These are phyloP conservation scores for Venturia carpophila DNA, from an alignment of 2,329 filamentous ascomycete genomes.

Conservation along the genomic window DNA sequence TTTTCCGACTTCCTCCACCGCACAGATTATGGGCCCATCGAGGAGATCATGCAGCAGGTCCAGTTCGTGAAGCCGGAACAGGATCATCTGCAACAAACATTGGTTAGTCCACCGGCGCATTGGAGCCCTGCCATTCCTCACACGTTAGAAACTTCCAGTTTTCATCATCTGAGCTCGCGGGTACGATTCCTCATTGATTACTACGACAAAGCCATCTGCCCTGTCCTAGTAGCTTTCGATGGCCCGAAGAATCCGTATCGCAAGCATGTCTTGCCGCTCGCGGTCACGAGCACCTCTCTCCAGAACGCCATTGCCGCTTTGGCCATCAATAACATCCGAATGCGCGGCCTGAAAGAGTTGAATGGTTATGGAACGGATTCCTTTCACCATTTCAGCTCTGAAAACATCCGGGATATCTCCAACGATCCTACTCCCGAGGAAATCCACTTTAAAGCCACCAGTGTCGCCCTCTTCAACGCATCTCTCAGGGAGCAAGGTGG, in stretches of 20 bases:
- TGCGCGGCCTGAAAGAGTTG: slow-evolving; percentile 60
- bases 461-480: slow-evolving; percentile 74
- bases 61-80: slow-evolving; percentile 2
- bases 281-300: slow-evolving; percentile 62
- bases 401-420: slow-evolving; percentile 33
- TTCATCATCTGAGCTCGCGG: slow-evolving; percentile 60
- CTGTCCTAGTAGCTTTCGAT: slow-evolving; percentile 86
- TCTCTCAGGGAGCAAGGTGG: slow-evolving; percentile 69
- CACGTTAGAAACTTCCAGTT: slow-evolving; percentile 44
- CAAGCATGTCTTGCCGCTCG: slow-evolving; percentile 71
- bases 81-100: slow-evolving; percentile 11
- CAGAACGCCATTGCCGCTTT: slow-evolving; percentile 88
- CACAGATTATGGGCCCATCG: slow-evolving; percentile 3
- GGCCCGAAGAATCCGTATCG: slow-evolving; percentile 78
- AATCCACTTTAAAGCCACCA: slow-evolving; percentile 74
- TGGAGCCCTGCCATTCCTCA: slow-evolving; percentile 32
- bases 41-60: not conserved
- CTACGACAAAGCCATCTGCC: slow-evolving; percentile 86
- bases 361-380: slow-evolving; percentile 21
- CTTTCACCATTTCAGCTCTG: slow-evolving; percentile 31
- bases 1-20: slow-evolving; percentile 13
- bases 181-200: slow-evolving; percentile 89
- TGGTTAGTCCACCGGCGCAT: slow-evolving; percentile 7
- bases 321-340: slow-evolving; percentile 78
- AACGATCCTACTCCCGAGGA: slow-evolving; percentile 64